A percentile compares a stretch with the other conserved stretches of the same genome.
Conservation (phyloP, 2,329 filamentous ascomycete genomes). For the Aspergillus spinulosporus region DNA sequence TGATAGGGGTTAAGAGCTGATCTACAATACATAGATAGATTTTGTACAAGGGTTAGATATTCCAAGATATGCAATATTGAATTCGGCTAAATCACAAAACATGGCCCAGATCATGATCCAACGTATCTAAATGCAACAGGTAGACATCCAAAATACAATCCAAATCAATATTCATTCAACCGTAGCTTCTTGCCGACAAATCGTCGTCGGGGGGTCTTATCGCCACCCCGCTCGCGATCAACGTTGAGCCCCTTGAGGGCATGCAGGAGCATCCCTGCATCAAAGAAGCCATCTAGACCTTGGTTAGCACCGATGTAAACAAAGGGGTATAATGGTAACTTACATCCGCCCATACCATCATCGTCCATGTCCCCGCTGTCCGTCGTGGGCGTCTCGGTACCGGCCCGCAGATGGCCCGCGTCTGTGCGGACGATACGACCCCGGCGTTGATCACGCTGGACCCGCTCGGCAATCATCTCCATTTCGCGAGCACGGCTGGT, state of each 20-base stretch:
- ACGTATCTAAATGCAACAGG: not conserved
- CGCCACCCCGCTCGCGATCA: conserved; percentile 35
- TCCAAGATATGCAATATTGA: not conserved
- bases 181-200: conserved; percentile 52
- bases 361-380: conserved; percentile 74
- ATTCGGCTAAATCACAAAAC: not conserved
- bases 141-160: not conserved
- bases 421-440: conserved; percentile 69
- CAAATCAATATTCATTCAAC: conserved; percentile 46
- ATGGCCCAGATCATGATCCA: conserved; percentile 5
- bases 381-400: conserved; percentile 62
- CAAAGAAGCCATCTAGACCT: conserved; percentile 76
- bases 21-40: not conserved
- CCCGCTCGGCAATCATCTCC: conserved; percentile 49
- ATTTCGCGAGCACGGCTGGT: conserved; percentile 63
- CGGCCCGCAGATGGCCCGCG: conserved; percentile 43
- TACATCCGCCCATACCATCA: conserved; percentile 80
- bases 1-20: not conserved
- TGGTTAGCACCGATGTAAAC: no score
- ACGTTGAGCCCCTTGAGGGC: conserved; percentile 67
- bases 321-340: no score
- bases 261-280: conserved; percentile 90
- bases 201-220: conserved; percentile 40
- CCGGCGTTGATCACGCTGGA: conserved; percentile 57
- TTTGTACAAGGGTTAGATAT: not conserved